Conservation (phyloP, 257 asterid species). For the Solanum sitiens region DNA sequence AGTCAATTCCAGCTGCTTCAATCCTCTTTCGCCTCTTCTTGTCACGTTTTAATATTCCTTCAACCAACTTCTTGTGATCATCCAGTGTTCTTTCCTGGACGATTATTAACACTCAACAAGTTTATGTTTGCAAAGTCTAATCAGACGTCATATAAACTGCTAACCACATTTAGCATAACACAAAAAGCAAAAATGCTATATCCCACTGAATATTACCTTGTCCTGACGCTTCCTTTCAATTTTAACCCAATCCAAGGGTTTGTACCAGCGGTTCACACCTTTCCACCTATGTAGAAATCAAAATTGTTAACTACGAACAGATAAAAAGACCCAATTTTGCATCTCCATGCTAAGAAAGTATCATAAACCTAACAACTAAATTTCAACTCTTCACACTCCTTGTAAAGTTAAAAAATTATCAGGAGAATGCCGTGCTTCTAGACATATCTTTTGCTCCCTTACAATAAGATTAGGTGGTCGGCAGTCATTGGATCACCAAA, state of each 20-base stretch:
- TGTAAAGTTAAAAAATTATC: not conserved
- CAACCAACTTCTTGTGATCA: constrained; percentile 53
- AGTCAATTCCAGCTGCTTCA: constrained; percentile 80
- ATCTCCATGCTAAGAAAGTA: not conserved
- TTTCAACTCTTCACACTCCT: not conserved
- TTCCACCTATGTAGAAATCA: constrained; percentile 54
- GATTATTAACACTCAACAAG: not conserved
- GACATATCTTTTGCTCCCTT: not conserved
- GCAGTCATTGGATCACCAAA: not conserved
- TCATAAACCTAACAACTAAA: not conserved
- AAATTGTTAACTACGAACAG: not conserved
- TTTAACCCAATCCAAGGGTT: constrained; percentile 61
- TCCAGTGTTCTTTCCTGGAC: constrained; percentile 62
- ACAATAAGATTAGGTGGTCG: not conserved
- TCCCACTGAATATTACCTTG: constrained; percentile 41
- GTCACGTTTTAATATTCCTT: constrained; percentile 53
- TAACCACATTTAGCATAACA: not conserved
- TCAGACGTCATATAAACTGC: not conserved
- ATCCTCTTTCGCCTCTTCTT: constrained; percentile 61
- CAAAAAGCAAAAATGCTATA: not conserved
- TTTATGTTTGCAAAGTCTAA: not conserved
- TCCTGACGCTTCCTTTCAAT: constrained; percentile 70
- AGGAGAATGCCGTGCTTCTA: not conserved
- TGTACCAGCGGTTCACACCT: constrained; percentile 43
- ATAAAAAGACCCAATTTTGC: not conserved